A percentile compares a stretch with the other conserved stretches of the same genome.
These are phyloP conservation scores for Pythium aphanidermatum DNA, from an alignment of 352 stramenopile genomes.

Conservation along the genomic window DNA sequence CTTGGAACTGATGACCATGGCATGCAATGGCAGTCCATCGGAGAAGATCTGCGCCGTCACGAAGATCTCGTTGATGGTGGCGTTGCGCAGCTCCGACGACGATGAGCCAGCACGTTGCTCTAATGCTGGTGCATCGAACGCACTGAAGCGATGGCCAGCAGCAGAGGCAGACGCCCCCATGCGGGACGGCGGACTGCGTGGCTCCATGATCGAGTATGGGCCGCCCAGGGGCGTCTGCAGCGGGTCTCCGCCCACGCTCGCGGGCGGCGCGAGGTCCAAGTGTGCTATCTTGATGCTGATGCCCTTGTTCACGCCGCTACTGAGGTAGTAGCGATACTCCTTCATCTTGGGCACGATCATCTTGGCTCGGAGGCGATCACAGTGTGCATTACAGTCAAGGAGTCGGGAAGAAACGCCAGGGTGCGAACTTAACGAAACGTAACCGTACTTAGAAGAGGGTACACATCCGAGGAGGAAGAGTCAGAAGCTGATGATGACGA, in stretches of 20 bases:
- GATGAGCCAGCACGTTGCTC: slow-evolving; percentile 49
- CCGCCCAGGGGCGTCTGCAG: neutral
- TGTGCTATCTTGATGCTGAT: slow-evolving; percentile 80
- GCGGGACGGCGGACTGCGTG: too few species aligned
- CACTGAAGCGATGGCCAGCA: too few species aligned
- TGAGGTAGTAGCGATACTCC: slow-evolving; percentile 88
- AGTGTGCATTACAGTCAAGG: neutral
- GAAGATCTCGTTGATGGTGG: slow-evolving; percentile 81
- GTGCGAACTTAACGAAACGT: too few species aligned
- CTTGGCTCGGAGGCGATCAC: neutral
- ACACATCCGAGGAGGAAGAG: too few species aligned
- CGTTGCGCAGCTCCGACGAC: slow-evolving; percentile 76
- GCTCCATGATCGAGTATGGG: too few species aligned
- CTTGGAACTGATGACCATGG: slow-evolving; percentile 84
- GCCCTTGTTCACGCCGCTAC: slow-evolving; percentile 71
- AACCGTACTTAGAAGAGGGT: too few species aligned
- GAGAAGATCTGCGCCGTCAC: slow-evolving; percentile 86
- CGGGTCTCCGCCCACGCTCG: neutral
- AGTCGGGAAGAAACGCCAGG: neutral
- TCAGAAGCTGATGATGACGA: too few species aligned
- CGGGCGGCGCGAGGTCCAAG: slow-evolving; percentile 38
- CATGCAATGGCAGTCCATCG: slow-evolving; percentile 72
- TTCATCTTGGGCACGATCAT: slow-evolving; percentile 66
- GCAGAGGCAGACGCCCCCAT: too few species aligned
- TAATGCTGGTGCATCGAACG: slow-evolving; percentile 32